phyloP scores from a whole-genome alignment of 257 asterid species.

The Ilex asprella region DNA sequence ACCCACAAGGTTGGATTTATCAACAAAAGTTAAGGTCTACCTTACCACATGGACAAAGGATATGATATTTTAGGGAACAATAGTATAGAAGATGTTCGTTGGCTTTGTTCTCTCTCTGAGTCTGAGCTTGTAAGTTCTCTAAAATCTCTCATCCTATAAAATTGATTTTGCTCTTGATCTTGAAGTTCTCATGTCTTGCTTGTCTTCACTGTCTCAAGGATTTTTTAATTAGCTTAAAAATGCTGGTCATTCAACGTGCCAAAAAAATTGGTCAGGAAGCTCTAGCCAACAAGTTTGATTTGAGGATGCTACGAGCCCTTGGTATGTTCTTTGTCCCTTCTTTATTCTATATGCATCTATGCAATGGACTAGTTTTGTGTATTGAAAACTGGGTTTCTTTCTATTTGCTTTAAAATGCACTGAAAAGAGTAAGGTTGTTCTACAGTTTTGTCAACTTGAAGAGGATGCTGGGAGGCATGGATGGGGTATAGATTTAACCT shows the following conservation, averaged over 20 bases:
- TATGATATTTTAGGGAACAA: slow-evolving; percentile 21
- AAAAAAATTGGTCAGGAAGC: slow-evolving; percentile 41
- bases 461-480: too few relatives aligned
- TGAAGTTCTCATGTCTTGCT: neutral
- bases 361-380: too few relatives aligned
- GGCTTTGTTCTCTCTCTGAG: slow-evolving; percentile 77
- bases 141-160: neutral
- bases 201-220: slow-evolving; percentile 35
- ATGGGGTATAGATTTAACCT: too few relatives aligned
- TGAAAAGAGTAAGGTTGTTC: too few relatives aligned
- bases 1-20: too few relatives aligned
- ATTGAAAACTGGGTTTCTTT: too few relatives aligned
- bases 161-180: neutral
- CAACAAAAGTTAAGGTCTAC: too few relatives aligned
- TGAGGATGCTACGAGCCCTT: slow-evolving; percentile 51
- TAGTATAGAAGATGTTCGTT: slow-evolving; percentile 59
- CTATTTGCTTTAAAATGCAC: too few relatives aligned
- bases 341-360: too few relatives aligned
- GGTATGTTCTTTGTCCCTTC: slow-evolving; percentile 29
- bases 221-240: slow-evolving; percentile 47
- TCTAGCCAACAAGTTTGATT: slow-evolving; percentile 46
- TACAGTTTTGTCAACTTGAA: too few relatives aligned
- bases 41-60: neutral
- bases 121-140: slow-evolving; percentile 55
- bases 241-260: slow-evolving; percentile 55